Evolutionary conservation across 148 eudicot genomes (phyloP).

Genomic region (Nepenthes gracilis): DNA sequence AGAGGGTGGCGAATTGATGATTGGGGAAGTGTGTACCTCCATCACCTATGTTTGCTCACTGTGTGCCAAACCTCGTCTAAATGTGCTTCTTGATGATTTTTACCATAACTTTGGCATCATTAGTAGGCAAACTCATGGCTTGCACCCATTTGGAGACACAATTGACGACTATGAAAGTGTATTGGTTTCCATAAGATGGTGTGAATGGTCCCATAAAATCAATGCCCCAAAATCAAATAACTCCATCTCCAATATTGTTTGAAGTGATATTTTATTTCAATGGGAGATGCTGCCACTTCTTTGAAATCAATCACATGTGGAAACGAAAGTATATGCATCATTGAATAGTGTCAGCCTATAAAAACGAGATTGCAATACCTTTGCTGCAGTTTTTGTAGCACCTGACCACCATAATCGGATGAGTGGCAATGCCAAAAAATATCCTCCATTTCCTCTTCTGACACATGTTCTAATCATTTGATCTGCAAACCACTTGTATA

Average conservation of each 20-base stretch:
- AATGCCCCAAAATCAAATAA: slow-evolving; percentile 10
- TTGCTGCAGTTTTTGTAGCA: not conserved
- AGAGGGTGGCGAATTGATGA: not conserved
- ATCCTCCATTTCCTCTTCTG: not conserved
- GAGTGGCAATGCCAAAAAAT: not conserved
- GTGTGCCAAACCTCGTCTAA: slow-evolving; percentile 7
- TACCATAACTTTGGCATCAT: slow-evolving; percentile 3
- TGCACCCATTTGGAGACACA: slow-evolving; percentile 5
- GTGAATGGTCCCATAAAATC: not conserved
- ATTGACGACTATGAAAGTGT: not conserved
- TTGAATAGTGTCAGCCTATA: slow-evolving; percentile 5
- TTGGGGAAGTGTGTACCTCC: not conserved
- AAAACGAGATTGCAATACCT: not conserved
- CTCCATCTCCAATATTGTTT: not conserved
- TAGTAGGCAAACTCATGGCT: not conserved
- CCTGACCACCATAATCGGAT: not conserved
- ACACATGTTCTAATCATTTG: slow-evolving; percentile 1
- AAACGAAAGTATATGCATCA: not conserved
- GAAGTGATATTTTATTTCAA: slow-evolving; percentile 4
- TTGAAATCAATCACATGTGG: slow-evolving; percentile 4
- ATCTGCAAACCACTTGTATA: not conserved
- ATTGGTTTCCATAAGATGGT: not conserved
- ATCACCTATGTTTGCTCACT: slow-evolving; percentile 4
- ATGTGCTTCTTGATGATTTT: not conserved
- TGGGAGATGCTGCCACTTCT: not conserved